Percentiles rank a stretch among this genome's conserved stretches.
These are phyloP conservation scores for Pseudozyma tsukubaensis DNA, from an alignment of 1,284 basidiomycete species.

Conservation along the genomic window DNA sequence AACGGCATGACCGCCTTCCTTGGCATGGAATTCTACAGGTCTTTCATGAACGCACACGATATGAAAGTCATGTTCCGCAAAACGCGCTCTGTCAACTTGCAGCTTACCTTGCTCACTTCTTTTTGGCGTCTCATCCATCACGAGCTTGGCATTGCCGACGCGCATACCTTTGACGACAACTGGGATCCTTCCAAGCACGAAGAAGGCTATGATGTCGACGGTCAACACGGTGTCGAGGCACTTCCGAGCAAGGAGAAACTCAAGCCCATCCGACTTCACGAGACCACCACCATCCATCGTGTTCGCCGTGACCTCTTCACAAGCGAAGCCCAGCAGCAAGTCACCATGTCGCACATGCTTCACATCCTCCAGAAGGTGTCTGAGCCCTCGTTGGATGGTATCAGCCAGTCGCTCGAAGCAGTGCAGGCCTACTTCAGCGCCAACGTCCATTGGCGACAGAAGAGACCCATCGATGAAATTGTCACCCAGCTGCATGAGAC, in stretches of 20 bases:
- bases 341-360: constrained; percentile 72
- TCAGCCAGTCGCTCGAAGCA: constrained; percentile 68
- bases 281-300: constrained; percentile 44
- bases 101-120: constrained; percentile 31
- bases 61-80: constrained; percentile 54
- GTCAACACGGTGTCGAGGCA: constrained; percentile 64
- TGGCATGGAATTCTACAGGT: constrained; percentile 70
- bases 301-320: constrained; percentile 70
- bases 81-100: constrained; percentile 31
- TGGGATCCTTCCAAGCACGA: constrained; percentile 19
- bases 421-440: constrained; percentile 57
- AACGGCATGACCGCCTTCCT: constrained; percentile 42
- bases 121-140: constrained; percentile 41
- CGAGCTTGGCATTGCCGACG: constrained; percentile 31
- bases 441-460: constrained; percentile 62
- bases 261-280: constrained; percentile 68
- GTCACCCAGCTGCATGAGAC: constrained; percentile 64
- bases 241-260: constrained; percentile 45
- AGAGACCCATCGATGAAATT: constrained; percentile 57
- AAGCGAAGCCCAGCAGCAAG: constrained; percentile 69
- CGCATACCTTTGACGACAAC: constrained; percentile 15
- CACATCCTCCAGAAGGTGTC: constrained; percentile 71
- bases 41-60: constrained; percentile 70
- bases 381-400: constrained; percentile 68
- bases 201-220: constrained; percentile 36